Percentiles rank a stretch among this genome's conserved stretches.
These are phyloP conservation scores for Cyphellophora europaea DNA, from an alignment of 2,329 filamentous ascomycete species.

Conservation along the genomic window DNA sequence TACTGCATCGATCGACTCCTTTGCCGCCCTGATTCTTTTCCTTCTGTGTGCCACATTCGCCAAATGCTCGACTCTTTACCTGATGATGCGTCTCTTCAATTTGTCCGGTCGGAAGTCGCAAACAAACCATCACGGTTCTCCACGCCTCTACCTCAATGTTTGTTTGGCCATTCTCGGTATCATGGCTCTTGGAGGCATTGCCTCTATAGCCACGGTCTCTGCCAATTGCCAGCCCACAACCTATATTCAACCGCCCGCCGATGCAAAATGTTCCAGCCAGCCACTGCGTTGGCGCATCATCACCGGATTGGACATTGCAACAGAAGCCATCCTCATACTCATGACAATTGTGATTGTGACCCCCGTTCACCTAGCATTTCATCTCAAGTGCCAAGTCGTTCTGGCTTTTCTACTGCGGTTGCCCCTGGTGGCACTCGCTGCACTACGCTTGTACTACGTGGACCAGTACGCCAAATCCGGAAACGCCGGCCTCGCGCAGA, in stretches of 20 bases:
- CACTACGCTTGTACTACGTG: slow-evolving; percentile 27
- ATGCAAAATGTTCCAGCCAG: slow-evolving; percentile 10
- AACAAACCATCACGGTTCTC: slow-evolving; percentile 5
- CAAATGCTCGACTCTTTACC: slow-evolving; percentile 21
- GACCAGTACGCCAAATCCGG: slow-evolving; percentile 17
- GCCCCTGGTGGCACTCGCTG: slow-evolving; percentile 25
- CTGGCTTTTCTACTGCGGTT: slow-evolving; percentile 28
- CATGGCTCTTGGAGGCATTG: slow-evolving; percentile 15
- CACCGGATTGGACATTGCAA: slow-evolving; percentile 29
- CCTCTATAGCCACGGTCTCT: slow-evolving; percentile 16
- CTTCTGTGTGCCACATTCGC: slow-evolving; percentile 20
- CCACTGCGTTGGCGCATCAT: slow-evolving; percentile 27
- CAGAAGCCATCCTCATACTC: slow-evolving; percentile 14
- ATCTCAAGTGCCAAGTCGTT: slow-evolving; percentile 20
- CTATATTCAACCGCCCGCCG: slow-evolving; percentile 6
- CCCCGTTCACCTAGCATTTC: slow-evolving; percentile 17
- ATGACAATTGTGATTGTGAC: slow-evolving; percentile 20
- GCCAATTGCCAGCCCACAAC: slow-evolving; percentile 10
- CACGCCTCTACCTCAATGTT: slow-evolving; percentile 15
- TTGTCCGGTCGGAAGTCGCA: slow-evolving; percentile 10
- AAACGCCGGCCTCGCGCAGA: slow-evolving; percentile 24
- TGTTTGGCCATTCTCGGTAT: slow-evolving; percentile 9
- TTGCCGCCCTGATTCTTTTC: slow-evolving; percentile 20
- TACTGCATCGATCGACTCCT: not conserved
- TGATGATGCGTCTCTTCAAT: slow-evolving; percentile 21